phyloP scores from a whole-genome alignment of 129 eudicot species.

The Sambucus nigra region DNA sequence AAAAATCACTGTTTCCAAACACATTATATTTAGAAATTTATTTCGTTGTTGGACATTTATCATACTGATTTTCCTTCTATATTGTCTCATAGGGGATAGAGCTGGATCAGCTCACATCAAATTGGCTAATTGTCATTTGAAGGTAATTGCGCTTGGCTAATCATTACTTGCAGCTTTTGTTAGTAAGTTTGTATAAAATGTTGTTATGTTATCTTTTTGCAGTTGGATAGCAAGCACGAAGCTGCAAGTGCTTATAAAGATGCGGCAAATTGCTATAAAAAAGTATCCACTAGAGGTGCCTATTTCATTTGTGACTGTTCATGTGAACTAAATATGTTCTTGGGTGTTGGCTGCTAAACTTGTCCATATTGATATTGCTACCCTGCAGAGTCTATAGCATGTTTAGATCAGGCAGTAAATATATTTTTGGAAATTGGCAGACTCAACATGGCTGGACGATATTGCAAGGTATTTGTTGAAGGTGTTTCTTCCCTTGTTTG shows the following conservation, averaged over 20 bases:
- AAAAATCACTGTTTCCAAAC: too few species aligned
- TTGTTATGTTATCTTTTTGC: conserved; percentile 6
- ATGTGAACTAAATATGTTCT: neutral
- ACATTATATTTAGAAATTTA: too few species aligned
- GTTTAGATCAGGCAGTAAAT: conserved; percentile 52
- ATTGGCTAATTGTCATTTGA: conserved; percentile 72
- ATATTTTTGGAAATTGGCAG: conserved; percentile 69
- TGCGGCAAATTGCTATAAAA: conserved; percentile 77
- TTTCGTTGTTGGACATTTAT: neutral
- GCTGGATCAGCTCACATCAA: conserved; percentile 82
- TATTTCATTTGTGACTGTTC: neutral
- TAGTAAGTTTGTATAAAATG: neutral
- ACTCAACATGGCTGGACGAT: conserved; percentile 71
- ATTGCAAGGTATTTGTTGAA: conserved; percentile 49
- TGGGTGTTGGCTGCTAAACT: conserved; percentile 7
- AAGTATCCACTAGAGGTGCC: conserved; percentile 53
- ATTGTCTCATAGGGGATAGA: conserved; percentile 65
- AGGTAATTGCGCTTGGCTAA: conserved; percentile 32
- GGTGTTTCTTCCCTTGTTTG: neutral
- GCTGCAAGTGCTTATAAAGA: conserved; percentile 85
- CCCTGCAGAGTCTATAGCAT: conserved; percentile 47
- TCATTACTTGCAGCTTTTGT: neutral
- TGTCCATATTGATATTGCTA: neutral
- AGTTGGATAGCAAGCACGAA: conserved; percentile 95
- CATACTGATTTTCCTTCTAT: conserved; percentile 1